Conservation (phyloP, 495 filamentous ascomycete genomes). For the Bryoglossum gracile region DNA sequence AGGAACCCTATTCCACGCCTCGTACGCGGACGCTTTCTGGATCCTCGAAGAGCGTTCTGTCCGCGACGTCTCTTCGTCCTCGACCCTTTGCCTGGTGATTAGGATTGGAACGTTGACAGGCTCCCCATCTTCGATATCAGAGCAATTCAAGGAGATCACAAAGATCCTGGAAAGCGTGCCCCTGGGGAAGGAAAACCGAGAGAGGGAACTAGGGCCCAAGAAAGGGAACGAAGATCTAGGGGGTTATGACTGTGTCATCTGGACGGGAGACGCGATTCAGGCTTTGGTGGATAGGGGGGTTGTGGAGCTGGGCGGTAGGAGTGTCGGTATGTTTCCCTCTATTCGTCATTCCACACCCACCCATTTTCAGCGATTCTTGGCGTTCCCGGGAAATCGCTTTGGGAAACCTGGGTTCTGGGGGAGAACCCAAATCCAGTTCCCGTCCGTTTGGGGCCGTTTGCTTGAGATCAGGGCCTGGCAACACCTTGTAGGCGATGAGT, state of each 20-base stretch:
- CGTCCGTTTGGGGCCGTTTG: too few species aligned
- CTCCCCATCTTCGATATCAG: background rate
- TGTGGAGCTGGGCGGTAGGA: conserved; percentile 5
- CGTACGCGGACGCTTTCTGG: conserved; percentile 12
- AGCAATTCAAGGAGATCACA: conserved; percentile 7
- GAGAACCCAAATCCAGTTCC: too few species aligned
- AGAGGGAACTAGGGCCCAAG: background rate
- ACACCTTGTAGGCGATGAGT: too few species aligned
- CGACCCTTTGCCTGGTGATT: conserved; percentile 10
- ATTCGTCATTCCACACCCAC: too few species aligned
- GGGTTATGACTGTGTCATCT: conserved; percentile 22
- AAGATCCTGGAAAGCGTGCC: conserved; percentile 6
- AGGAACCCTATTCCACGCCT: conserved; percentile 19
- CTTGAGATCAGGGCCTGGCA: too few species aligned
- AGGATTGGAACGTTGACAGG: conserved; percentile 8
- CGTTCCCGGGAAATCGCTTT: too few species aligned
- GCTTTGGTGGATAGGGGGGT: conserved; percentile 12
- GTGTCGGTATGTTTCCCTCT: conserved; percentile 13
- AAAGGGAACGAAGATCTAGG: conserved; percentile 14
- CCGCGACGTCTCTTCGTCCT: conserved; percentile 12
- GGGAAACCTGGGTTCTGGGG: too few species aligned
- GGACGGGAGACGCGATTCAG: conserved; percentile 17
- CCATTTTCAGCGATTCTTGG: too few species aligned
- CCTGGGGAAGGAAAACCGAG: conserved; percentile 8
- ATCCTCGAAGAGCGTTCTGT: conserved; percentile 12